Evolutionary conservation across 2,329 filamentous ascomycete genomes (phyloP).

Genomic region (Stenocarpella maydis): DNA sequence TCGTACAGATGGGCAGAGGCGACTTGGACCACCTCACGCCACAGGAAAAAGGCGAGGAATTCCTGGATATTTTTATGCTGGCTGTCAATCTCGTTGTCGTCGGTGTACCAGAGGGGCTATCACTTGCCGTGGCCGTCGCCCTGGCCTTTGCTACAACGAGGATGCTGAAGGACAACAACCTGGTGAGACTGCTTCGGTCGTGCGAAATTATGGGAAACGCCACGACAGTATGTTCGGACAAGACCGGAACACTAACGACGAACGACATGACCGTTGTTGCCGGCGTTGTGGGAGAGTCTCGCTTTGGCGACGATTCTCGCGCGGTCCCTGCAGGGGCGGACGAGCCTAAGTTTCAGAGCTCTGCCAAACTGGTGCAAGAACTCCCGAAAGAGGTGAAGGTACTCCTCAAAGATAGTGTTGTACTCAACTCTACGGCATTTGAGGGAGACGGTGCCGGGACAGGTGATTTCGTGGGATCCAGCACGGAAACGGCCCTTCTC

Average conservation of each 20-base stretch:
- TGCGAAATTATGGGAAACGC: conserved; percentile 79
- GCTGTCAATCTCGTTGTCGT: conserved; percentile 73
- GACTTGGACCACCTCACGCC: conserved; percentile 30
- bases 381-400: conserved; percentile 47
- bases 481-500: conserved; percentile 80
- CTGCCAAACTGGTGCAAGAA: conserved; percentile 36
- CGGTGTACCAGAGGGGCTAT: conserved; percentile 72
- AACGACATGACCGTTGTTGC: conserved; percentile 27
- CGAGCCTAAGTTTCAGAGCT: neutral
- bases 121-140: conserved; percentile 72
- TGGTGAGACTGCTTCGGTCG: conserved; percentile 72
- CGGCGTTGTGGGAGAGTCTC: conserved; percentile 63
- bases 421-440: conserved; percentile 75
- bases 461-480: conserved; percentile 73
- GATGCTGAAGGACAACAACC: conserved; percentile 75
- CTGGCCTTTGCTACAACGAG: conserved; percentile 74
- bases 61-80: conserved; percentile 71
- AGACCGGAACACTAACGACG: conserved; percentile 70
- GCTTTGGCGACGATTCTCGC: conserved; percentile 43
- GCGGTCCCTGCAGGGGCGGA: neutral
- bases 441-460: conserved; percentile 69
- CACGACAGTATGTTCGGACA: conserved; percentile 80
- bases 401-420: conserved; percentile 52
- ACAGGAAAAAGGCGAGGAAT: conserved; percentile 60
- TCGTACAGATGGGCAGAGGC: neutral